Percentiles rank a stretch among this genome's conserved stretches.
Conservation (phyloP, 148 eudicot species). For the Rhododendron williamsianum region DNA sequence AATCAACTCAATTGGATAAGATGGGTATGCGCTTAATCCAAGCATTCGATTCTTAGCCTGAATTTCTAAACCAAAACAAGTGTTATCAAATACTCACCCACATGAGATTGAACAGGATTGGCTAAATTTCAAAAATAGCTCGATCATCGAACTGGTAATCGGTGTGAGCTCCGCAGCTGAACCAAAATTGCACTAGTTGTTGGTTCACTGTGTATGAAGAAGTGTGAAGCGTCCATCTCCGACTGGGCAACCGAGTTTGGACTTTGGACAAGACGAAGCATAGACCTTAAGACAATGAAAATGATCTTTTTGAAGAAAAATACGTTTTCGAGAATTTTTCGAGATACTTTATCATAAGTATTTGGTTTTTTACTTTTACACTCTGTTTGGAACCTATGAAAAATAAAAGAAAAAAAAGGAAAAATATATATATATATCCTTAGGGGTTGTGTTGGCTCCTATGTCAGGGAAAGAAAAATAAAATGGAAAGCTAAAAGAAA, state of each 20-base stretch:
- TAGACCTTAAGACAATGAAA: no score
- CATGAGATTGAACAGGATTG: neutral
- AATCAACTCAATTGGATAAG: neutral
- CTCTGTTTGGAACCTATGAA: no score
- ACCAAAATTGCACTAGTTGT: neutral
- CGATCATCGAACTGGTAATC: neutral
- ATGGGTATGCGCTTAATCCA: neutral
- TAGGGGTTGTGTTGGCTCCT: no score
- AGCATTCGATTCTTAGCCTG: neutral
- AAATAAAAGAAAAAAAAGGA: no score
- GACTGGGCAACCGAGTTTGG: neutral
- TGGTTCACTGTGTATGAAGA: no score
- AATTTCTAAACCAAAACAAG: neutral
- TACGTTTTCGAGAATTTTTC: no score
- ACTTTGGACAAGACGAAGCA: neutral
- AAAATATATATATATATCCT: no score
- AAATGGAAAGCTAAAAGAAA: no score
- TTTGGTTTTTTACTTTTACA: no score
- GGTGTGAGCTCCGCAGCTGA: neutral
- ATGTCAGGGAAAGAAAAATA: no score
- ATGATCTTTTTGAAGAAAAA: no score
- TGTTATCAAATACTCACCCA: neutral
- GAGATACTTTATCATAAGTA: no score
- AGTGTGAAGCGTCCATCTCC: neutral
- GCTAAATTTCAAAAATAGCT: neutral